Conservation (phyloP, 1,284 basidiomycete species). For the Paramarasmius palmivorus region DNA sequence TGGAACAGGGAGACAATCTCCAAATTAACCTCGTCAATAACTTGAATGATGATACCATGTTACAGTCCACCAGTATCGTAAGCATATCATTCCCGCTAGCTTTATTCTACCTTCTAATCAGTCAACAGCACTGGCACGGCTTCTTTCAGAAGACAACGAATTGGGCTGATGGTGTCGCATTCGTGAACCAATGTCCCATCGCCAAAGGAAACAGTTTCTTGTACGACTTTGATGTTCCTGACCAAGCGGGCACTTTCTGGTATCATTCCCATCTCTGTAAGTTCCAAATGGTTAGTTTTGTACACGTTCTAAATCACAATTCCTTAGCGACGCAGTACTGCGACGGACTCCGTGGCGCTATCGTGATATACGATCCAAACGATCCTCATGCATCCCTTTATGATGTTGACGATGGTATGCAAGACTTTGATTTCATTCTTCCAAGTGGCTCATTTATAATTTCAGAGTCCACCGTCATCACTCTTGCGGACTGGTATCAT, state of each 20-base stretch:
- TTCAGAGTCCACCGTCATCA: slow-evolving; percentile 14
- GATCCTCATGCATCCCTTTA: slow-evolving; percentile 15
- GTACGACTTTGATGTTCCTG: no score
- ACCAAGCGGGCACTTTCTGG: slow-evolving; percentile 28
- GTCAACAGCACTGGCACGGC: slow-evolving; percentile 51
- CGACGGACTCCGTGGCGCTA: slow-evolving; percentile 17
- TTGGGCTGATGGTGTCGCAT: slow-evolving; percentile 39
- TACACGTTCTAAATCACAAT: neutral
- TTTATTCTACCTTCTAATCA: no score
- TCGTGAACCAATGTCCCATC: slow-evolving; percentile 48
- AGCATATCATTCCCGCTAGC: no score
- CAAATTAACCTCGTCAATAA: no score
- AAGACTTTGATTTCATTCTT: neutral
- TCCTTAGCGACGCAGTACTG: slow-evolving; percentile 12
- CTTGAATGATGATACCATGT: no score
- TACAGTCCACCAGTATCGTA: no score
- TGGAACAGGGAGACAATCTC: no score
- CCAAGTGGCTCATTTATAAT: neutral
- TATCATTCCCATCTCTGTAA: slow-evolving; percentile 19
- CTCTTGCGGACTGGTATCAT: slow-evolving; percentile 16
- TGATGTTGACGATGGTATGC: slow-evolving; percentile 17
- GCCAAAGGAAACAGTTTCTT: slow-evolving; percentile 30
- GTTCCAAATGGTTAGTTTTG: neutral
- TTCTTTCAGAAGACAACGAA: no score
- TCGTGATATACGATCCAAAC: slow-evolving; percentile 12